phyloP scores from a whole-genome alignment of 371 early-diverging fungal genomes.

The Batrachochytrium dendrobatidis region DNA sequence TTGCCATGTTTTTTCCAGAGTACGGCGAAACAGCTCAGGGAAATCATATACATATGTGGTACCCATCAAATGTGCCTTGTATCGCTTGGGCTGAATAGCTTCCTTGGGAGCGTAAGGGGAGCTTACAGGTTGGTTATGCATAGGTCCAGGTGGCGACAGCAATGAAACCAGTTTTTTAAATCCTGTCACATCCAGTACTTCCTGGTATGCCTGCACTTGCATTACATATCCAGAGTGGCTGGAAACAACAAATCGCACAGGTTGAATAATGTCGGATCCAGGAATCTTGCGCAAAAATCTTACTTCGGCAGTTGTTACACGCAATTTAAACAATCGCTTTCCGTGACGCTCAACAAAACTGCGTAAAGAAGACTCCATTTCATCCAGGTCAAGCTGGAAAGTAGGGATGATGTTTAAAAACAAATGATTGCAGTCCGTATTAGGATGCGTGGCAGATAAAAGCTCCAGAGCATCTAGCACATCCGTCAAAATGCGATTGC shows the following conservation, averaged over 20 bases:
- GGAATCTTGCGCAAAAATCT: slow-evolving; percentile 57
- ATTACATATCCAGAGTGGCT: slow-evolving; percentile 88
- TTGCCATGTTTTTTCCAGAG: slow-evolving; percentile 68
- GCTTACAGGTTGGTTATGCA: slow-evolving; percentile 75
- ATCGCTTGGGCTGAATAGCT: slow-evolving; percentile 92
- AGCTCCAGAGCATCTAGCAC: slow-evolving; percentile 92
- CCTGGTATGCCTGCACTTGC: slow-evolving; percentile 86
- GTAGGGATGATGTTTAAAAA: slow-evolving; percentile 96
- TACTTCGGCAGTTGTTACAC: slow-evolving; percentile 91
- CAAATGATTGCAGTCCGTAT: slow-evolving; percentile 96
- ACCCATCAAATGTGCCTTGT: slow-evolving; percentile 95
- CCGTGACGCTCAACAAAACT: slow-evolving; percentile 91
- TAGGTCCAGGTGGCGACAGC: slow-evolving; percentile 60
- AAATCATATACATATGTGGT: slow-evolving; percentile 98
- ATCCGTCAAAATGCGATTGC: slow-evolving; percentile 83
- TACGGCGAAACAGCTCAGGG: slow-evolving; percentile 89
- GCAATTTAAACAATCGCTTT: slow-evolving; percentile 87
- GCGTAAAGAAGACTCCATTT: slow-evolving; percentile 76
- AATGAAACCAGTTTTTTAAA: slow-evolving; percentile 59
- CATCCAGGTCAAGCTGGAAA: slow-evolving; percentile 78
- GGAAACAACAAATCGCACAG: slow-evolving; percentile 86
- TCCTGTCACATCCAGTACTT: slow-evolving; percentile 48
- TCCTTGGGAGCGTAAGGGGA: slow-evolving; percentile 90
- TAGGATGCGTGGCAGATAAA: slow-evolving; percentile 76
- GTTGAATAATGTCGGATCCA: slow-evolving; percentile 18